Conservation (phyloP, 306 rosid genomes). For the Myrica gale region DNA sequence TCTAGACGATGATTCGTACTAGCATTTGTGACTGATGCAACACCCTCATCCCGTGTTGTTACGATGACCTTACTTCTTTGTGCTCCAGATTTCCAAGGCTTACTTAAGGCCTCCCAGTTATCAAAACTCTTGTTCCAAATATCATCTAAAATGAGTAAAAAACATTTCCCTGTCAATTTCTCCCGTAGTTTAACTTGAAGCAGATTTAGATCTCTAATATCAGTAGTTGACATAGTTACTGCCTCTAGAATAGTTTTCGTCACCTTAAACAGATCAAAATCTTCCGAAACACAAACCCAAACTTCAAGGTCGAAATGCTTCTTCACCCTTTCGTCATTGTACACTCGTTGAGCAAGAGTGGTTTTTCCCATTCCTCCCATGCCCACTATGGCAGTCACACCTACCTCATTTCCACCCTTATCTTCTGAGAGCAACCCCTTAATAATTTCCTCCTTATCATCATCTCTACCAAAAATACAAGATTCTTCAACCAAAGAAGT, state of each 20-base stretch:
- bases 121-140: constrained; percentile 12
- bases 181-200: background rate
- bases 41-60: constrained; percentile 20
- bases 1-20: background rate
- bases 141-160: too few species aligned
- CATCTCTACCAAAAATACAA: constrained; percentile 32
- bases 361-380: constrained; percentile 46
- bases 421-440: background rate
- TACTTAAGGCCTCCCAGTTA: constrained; percentile 3
- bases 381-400: constrained; percentile 28
- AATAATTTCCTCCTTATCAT: constrained; percentile 25
- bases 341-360: constrained; percentile 29
- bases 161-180: background rate
- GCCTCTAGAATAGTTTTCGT: constrained; percentile 27
- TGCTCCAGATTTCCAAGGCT: constrained; percentile 2
- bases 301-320: constrained; percentile 16
- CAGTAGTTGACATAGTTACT: too few species aligned
- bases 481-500: constrained; percentile 13
- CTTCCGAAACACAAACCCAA: constrained; percentile 34
- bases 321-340: constrained; percentile 21
- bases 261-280: constrained; percentile 24
- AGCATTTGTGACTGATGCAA: constrained; percentile 6
- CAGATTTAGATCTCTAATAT: background rate
- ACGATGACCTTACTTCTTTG: constrained; percentile 12
- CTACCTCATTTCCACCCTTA: background rate